Conservation (phyloP, 352 stramenopile genomes). For the Pythium sp. region DNA sequence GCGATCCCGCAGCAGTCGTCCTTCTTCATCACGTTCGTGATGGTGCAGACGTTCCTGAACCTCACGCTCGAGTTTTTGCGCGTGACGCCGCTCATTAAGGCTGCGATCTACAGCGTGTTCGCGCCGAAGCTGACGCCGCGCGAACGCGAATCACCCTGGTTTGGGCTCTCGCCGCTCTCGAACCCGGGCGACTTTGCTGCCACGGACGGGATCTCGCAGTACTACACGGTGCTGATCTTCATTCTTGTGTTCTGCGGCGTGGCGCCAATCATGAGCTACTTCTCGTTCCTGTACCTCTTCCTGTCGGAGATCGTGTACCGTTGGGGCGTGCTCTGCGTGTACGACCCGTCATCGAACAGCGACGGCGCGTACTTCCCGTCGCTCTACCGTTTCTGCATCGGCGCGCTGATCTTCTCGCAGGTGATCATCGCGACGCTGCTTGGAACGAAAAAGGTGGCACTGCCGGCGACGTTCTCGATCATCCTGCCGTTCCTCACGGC, state of each 20-base stretch:
- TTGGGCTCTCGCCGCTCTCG: conserved; percentile 59
- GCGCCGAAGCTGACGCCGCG: conserved; percentile 81
- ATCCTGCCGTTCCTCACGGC: conserved; percentile 63
- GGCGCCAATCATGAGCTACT: conserved; percentile 80
- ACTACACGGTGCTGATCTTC: conserved; percentile 73
- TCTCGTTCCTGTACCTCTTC: conserved; percentile 64
- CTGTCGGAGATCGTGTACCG: conserved; percentile 75
- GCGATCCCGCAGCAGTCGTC: conserved; percentile 72
- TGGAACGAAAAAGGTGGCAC: conserved; percentile 69
- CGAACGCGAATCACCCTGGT: conserved; percentile 62
- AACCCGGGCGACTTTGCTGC: conserved; percentile 58
- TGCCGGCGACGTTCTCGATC: conserved; percentile 55
- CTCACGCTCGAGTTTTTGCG: conserved; percentile 67
- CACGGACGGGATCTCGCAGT: conserved; percentile 61
- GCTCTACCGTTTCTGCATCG: conserved; percentile 80
- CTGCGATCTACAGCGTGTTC: conserved; percentile 68
- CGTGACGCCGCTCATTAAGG: conserved; percentile 71
- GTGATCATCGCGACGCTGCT: conserved; percentile 73
- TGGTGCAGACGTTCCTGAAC: conserved; percentile 74
- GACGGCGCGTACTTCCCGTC: conserved; percentile 71
- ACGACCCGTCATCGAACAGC: conserved; percentile 68
- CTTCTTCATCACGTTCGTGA: conserved; percentile 79
- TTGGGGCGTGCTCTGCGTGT: conserved; percentile 69
- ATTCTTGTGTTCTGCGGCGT: conserved; percentile 74
- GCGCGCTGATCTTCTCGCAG: conserved; percentile 75